Conservation (phyloP, 768 basidiomycete genomes). For the Pisolithus sp. region DNA sequence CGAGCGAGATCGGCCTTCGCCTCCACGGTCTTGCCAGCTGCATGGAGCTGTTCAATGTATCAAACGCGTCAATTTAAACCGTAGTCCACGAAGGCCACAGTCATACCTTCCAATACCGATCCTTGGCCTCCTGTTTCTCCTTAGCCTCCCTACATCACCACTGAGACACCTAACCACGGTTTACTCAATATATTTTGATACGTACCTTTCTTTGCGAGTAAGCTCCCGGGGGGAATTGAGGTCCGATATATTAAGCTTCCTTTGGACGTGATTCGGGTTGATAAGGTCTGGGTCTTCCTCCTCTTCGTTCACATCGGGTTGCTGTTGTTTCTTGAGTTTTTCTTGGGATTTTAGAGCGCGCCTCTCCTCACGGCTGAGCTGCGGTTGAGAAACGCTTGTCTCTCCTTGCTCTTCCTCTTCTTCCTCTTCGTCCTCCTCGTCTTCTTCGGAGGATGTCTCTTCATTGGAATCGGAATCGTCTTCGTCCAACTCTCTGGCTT, state of each 20-base stretch:
- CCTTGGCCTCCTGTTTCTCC: conserved; percentile 86
- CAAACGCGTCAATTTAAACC: not conserved
- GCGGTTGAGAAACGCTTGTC: conserved; percentile 36
- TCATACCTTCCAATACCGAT: conserved; percentile 78
- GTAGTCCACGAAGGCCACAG: not conserved
- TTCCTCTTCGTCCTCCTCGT: conserved; percentile 37
- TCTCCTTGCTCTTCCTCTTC: conserved; percentile 26
- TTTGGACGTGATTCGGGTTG: conserved; percentile 73
- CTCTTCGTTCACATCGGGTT: conserved; percentile 40
- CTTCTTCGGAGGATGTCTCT: conserved; percentile 36
- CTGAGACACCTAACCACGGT: not conserved
- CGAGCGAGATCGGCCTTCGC: conserved; percentile 86
- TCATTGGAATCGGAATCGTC: conserved; percentile 33
- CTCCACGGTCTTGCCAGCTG: conserved; percentile 82
- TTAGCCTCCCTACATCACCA: conserved; percentile 67
- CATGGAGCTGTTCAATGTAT: conserved; percentile 45
- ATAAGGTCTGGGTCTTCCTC: conserved; percentile 65
- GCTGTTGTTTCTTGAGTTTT: conserved; percentile 29
- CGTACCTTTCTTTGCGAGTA: conserved; percentile 60
- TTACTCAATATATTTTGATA: not conserved
- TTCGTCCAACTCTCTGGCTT: not conserved
- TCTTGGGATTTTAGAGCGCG: conserved; percentile 62
- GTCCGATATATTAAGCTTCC: conserved; percentile 73
- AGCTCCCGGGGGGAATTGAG: conserved; percentile 57
- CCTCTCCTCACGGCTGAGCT: conserved; percentile 66